A percentile compares a stretch with the other conserved stretches of the same genome.
phyloP scores from a whole-genome alignment of 176 grass and related monocot genomes.

The Triticum dicoccoides region DNA sequence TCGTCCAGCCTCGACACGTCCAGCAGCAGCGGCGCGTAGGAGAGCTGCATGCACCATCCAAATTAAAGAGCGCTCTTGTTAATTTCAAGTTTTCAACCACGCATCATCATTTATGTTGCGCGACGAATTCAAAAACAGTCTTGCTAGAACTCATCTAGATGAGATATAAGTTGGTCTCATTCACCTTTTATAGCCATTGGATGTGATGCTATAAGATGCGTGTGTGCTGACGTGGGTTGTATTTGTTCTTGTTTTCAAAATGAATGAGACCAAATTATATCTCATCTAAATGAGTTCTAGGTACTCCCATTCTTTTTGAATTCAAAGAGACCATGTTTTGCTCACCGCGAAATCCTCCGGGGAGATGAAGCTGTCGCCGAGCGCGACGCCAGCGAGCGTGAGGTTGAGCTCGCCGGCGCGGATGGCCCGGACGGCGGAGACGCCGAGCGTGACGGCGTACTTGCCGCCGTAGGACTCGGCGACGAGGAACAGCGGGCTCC shows the following conservation, averaged over 20 bases:
- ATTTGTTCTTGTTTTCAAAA: too few relatives aligned
- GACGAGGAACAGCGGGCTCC: constrained; percentile 60
- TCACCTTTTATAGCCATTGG: too few relatives aligned
- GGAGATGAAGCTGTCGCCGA: constrained; percentile 79
- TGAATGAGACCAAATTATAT: too few relatives aligned
- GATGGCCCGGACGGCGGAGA: constrained; percentile 41
- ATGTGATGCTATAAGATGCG: too few relatives aligned
- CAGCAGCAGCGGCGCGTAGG: constrained; percentile 61
- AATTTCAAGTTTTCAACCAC: not conserved
- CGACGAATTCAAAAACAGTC: too few relatives aligned
- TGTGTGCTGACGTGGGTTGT: too few relatives aligned
- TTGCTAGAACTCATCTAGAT: too few relatives aligned
- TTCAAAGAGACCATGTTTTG: not conserved
- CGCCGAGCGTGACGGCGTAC: constrained; percentile 51
- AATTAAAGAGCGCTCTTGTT: too few relatives aligned
- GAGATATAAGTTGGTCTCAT: too few relatives aligned
- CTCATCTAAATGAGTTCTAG: too few relatives aligned
- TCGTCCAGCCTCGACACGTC: constrained; percentile 67
- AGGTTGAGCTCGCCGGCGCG: constrained; percentile 46
- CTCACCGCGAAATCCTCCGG: constrained; percentile 62
- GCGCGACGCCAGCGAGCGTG: constrained; percentile 50
- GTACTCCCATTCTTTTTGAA: too few relatives aligned
- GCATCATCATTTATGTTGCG: not conserved
- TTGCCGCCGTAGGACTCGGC: constrained; percentile 78
- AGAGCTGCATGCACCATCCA: constrained; percentile 29